Evolutionary conservation across 2,329 filamentous ascomycete species (phyloP), one percentile per base, ranked within the genome.

Genomic region (Nigrospora oryzae): DNA sequence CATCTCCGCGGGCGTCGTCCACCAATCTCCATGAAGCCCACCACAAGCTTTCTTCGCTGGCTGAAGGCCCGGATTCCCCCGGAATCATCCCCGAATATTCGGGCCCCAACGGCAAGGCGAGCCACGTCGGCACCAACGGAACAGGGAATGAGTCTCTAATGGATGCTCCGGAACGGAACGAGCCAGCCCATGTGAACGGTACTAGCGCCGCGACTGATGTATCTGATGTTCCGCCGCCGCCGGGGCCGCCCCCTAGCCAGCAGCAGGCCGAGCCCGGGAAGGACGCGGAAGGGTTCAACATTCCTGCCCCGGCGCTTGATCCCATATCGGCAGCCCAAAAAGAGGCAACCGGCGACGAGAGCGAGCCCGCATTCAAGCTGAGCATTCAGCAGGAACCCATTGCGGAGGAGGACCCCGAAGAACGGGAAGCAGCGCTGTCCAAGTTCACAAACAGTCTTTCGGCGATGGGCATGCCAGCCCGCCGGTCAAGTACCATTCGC

Each of bases 331-430:
- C 84, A 58, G 86, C 86, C 8, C 77, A 89, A 61, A 74, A 74
- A 37, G 86, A 89, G 58, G 79, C 75, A 10, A 73, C 63, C 42
- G 69, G 66, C 12, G 79, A 83, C 41, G 79, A 82, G 37, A 66
- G 64, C 5, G 79, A 83, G n/a, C 76, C 81, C 39, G 70, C 81
- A 10, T 89, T 89, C 68, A 91, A 86, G 62, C 74, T 94, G 43
- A 88, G 81, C 58, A 94, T 94, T 42, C 76, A 83, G 50, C 85
- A 86, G 51, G 81, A 84, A 35, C 86, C 88, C 0, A 86, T 93
- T 16, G 77, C 79, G 3, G 86, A 91, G 55, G 87, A 85, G 56
- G 82, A 93, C 52, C 82, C 83, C 1, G 81, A 84, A 47, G 86
- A 82, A 39, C 81, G 83, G 57, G 72, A 83, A 55, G 85, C 84